These are phyloP conservation scores for Magnolia officinalis DNA, from an alignment of 164 flowering plant species.

Conservation along the genomic window DNA sequence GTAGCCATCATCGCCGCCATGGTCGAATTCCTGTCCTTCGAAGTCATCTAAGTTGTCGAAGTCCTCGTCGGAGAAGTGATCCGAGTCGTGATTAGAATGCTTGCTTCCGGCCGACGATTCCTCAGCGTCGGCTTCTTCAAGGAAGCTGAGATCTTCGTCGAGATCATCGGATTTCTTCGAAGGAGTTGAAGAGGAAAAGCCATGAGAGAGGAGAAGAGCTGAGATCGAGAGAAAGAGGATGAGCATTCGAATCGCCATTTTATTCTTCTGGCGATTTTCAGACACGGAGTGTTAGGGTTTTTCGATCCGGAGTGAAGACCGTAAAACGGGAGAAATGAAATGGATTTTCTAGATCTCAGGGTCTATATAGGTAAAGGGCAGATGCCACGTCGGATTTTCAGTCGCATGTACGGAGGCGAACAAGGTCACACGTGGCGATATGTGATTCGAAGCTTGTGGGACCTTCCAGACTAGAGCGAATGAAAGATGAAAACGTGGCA, in stretches of 20 bases:
- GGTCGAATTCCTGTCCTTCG: constrained; percentile 27
- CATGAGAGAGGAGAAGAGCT: constrained; percentile 43
- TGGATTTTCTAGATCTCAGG: neutral
- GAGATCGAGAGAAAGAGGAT: constrained; percentile 39
- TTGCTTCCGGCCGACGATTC: neutral
- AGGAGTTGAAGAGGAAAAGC: constrained; percentile 26
- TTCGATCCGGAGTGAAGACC: neutral
- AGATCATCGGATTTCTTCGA: constrained; percentile 37
- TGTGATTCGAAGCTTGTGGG: neutral
- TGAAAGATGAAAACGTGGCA: neutral
- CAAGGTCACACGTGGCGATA: neutral
- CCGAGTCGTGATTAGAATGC: constrained; percentile 19
- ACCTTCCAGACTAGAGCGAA: neutral
- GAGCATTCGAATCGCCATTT: constrained; percentile 42
- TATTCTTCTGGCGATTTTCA: neutral
- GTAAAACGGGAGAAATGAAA: neutral
- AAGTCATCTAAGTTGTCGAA: constrained; percentile 40
- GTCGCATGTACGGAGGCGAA: neutral
- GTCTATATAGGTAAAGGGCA: neutral
- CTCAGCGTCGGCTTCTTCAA: constrained; percentile 41
- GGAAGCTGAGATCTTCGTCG: constrained; percentile 71
- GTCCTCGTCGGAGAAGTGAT: constrained; percentile 20
- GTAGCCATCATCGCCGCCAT: constrained; percentile 20
- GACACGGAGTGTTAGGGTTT: neutral
- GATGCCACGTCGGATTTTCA: neutral